Conservation (phyloP, 805 yeast genomes). For the Ogataea saltuana region DNA sequence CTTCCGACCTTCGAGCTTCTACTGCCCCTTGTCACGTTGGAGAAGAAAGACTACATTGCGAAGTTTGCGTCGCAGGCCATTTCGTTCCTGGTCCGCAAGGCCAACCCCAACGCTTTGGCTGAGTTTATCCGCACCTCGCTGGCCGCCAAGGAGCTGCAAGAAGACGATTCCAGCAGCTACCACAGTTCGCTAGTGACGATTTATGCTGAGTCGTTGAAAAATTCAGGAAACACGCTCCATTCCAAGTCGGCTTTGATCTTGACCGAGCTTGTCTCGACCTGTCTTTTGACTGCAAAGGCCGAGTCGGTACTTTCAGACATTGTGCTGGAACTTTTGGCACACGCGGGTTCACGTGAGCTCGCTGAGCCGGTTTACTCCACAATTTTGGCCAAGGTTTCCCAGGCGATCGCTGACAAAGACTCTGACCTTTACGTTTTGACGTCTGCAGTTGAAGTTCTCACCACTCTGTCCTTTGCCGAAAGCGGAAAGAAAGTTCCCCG, state of each 20-base stretch:
- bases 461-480: slow-evolving; percentile 61
- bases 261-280: slow-evolving; percentile 32
- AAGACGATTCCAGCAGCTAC: slow-evolving; percentile 44
- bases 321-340: slow-evolving; percentile 51
- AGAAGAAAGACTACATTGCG: slow-evolving; percentile 61
- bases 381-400: slow-evolving; percentile 26
- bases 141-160: slow-evolving; percentile 32
- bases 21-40: slow-evolving; percentile 61
- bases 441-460: slow-evolving; percentile 42
- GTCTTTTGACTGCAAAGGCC: slow-evolving; percentile 26
- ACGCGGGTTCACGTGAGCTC: slow-evolving; percentile 49
- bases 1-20: slow-evolving; percentile 67
- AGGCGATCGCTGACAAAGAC: slow-evolving; percentile 7
- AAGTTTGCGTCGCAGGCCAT: slow-evolving; percentile 90
- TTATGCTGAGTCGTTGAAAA: slow-evolving; percentile 71
- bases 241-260: slow-evolving; percentile 63
- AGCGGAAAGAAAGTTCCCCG: slow-evolving; percentile 62
- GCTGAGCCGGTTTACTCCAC: slow-evolving; percentile 46
- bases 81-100: slow-evolving; percentile 77
- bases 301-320: slow-evolving; percentile 59
- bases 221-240: slow-evolving; percentile 72
- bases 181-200: slow-evolving; percentile 59
- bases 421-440: slow-evolving; percentile 25
- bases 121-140: slow-evolving; percentile 45
- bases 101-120: slow-evolving; percentile 48